Percentiles rank a stretch among this genome's conserved stretches.
Conservation (phyloP, 192 early-diverging fungal genomes). For the Globomyces pollinis-pini region DNA sequence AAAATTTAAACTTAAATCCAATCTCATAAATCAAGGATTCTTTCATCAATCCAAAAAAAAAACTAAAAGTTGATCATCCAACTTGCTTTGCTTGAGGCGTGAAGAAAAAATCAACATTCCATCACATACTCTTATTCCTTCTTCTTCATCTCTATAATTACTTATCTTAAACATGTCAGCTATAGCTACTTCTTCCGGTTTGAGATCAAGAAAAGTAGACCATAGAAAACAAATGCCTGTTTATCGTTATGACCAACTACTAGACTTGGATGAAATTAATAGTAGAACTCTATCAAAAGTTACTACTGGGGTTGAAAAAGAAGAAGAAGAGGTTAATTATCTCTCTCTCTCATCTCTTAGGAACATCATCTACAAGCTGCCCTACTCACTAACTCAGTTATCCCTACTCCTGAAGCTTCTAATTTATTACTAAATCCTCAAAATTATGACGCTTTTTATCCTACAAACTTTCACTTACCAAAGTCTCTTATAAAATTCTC, state of each 20-base stretch:
- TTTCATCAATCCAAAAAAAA: too few relatives aligned
- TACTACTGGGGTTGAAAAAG: conserved; percentile 95
- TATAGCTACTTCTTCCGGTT: conserved; percentile 10
- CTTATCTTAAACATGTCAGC: too few relatives aligned
- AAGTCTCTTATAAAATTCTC: conserved; percentile 79
- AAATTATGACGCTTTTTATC: conserved; percentile 65
- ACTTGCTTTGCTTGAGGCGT: too few relatives aligned
- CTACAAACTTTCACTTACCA: conserved; percentile 57
- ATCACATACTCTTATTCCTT: too few relatives aligned
- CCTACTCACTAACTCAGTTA: conserved; percentile 67
- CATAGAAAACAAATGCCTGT: conserved; percentile 75
- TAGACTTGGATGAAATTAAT: conserved; percentile 72
- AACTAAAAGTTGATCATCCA: too few relatives aligned
- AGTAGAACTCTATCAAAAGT: conserved; percentile 58
- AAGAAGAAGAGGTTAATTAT: conserved; percentile 95
- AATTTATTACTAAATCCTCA: conserved; percentile 29
- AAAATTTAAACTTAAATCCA: too few relatives aligned
- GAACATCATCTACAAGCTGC: conserved; percentile 93
- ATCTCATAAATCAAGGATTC: too few relatives aligned
- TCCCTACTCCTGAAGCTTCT: conserved; percentile 92
- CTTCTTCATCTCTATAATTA: too few relatives aligned
- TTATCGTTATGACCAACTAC: conserved; percentile 69
- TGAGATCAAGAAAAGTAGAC: conserved; percentile 72
- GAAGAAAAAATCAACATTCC: too few relatives aligned
- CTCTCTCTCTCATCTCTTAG: conserved; percentile 36